Conservation (phyloP, 1,284 basidiomycete genomes). For the Singerocomus rubriflavus region DNA sequence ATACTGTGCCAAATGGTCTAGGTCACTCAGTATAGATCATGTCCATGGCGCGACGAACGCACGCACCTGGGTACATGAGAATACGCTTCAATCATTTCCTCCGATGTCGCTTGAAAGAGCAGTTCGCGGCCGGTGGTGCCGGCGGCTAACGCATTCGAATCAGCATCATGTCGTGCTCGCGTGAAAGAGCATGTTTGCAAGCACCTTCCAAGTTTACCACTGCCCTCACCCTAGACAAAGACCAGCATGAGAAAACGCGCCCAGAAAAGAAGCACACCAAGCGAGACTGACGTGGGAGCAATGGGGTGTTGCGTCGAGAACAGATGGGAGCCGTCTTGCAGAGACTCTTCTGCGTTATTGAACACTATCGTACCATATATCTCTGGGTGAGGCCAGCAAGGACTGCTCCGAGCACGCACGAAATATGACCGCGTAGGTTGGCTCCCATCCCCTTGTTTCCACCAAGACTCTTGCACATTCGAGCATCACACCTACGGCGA, state of each 20-base stretch:
- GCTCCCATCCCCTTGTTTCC: constrained; percentile 68
- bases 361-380: constrained; percentile 59
- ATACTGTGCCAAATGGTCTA: constrained; percentile 86
- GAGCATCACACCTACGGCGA: constrained; percentile 89
- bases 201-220: constrained; percentile 90
- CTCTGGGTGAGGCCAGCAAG: not conserved
- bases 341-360: constrained; percentile 91
- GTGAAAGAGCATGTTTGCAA: not conserved
- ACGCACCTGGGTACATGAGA: constrained; percentile 72
- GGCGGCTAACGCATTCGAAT: constrained; percentile 53
- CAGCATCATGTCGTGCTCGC: not conserved
- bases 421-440: constrained; percentile 83
- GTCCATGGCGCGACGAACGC: not conserved
- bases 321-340: constrained; percentile 95
- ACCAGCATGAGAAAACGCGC: not conserved
- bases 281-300: constrained; percentile 56
- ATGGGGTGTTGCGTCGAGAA: constrained; percentile 85
- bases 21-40: not conserved
- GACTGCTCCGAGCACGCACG: constrained; percentile 44
- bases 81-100: constrained; percentile 93
- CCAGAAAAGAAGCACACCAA: not conserved
- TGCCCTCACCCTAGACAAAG: constrained; percentile 65
- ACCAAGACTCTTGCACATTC: constrained; percentile 84
- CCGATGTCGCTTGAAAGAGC: constrained; percentile 94
- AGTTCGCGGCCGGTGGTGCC: constrained; percentile 88